Conservation (phyloP, 805 yeast genomes). For the Ascoidea tarda region DNA sequence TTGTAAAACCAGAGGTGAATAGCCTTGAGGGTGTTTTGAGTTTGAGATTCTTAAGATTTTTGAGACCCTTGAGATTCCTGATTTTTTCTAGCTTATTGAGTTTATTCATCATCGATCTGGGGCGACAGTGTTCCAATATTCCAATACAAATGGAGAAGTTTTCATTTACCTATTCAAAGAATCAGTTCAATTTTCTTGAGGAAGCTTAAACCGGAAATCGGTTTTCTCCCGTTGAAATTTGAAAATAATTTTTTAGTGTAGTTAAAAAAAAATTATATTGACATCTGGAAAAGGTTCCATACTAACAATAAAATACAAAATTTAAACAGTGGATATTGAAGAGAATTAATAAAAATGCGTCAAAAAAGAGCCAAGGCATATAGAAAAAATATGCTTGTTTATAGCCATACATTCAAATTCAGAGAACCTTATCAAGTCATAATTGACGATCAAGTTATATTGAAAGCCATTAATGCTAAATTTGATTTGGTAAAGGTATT, state of each 20-base stretch:
- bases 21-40: no score
- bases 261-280: background rate
- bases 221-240: background rate
- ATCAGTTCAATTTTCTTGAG: constrained; percentile 1
- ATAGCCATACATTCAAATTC: constrained; percentile 77
- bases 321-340: background rate
- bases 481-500: constrained; percentile 76
- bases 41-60: no score
- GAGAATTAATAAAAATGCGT: constrained; percentile 44
- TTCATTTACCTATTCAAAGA: background rate
- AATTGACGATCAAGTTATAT: constrained; percentile 68
- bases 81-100: no score
- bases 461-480: constrained; percentile 49
- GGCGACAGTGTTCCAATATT: no score
- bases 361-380: constrained; percentile 93
- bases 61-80: no score
- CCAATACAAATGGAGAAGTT: no score
- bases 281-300: background rate
- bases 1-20: no score
- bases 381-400: constrained; percentile 81
- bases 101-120: no score
- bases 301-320: background rate
- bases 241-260: background rate
- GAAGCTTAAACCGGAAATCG: background rate
- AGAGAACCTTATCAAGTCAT: constrained; percentile 87